phyloP scores from a whole-genome alignment of 169 alveolate species.

The Cryptosporidium sp. region DNA sequence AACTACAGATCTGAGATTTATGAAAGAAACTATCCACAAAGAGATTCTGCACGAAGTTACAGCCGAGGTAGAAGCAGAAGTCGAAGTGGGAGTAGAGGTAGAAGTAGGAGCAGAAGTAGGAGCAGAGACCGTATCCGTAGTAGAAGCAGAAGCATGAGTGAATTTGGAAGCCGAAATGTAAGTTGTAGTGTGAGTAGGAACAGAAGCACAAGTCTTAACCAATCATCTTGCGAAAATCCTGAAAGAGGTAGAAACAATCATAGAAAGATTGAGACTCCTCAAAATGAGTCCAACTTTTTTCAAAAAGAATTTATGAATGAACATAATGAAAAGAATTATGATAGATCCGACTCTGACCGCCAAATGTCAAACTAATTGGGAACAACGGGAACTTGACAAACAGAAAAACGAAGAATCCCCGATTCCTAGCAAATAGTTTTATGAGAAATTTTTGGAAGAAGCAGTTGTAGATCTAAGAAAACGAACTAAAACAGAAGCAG shows the following conservation, averaged over 20 bases:
- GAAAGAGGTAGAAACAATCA: neutral
- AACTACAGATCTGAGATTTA: neutral
- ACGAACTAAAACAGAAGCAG: neutral
- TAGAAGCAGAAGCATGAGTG: constrained; percentile 3
- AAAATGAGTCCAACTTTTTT: neutral
- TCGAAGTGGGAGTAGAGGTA: neutral
- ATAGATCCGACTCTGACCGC: neutral
- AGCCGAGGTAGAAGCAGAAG: constrained; percentile 15
- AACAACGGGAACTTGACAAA: neutral
- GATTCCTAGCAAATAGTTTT: neutral
- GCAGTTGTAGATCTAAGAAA: neutral
- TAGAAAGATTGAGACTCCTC: neutral
- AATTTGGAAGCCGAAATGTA: neutral
- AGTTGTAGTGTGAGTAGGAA: neutral
- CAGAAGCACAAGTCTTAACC: constrained; percentile 4
- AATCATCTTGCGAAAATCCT: neutral
- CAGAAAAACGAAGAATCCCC: neutral
- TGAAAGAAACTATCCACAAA: neutral
- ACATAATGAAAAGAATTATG: neutral
- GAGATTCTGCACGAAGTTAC: constrained; percentile 10
- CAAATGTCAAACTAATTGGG: neutral
- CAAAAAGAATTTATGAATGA: neutral
- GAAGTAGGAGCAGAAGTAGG: neutral
- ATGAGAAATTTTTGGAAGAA: neutral
- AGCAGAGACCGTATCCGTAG: neutral